Conservation (phyloP, 345 rosid species). For the Adansonia digitata region DNA sequence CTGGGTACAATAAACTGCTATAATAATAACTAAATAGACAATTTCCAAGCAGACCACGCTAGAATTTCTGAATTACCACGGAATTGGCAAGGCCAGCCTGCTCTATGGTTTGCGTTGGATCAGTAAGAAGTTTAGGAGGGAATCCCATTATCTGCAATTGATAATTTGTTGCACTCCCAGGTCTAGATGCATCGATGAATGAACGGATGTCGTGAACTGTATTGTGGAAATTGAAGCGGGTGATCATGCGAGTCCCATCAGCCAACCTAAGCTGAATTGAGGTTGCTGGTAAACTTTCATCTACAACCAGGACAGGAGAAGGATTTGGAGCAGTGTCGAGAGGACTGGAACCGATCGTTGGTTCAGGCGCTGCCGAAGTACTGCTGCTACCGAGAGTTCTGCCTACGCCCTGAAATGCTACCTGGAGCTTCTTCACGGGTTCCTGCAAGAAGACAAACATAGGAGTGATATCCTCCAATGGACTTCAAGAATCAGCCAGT, state of each 20-base stretch:
- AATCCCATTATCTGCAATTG: slow-evolving; percentile 88
- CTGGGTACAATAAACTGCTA: slow-evolving; percentile 5
- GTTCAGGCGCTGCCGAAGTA: background rate
- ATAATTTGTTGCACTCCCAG: slow-evolving; percentile 50
- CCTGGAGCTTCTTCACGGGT: slow-evolving; percentile 49
- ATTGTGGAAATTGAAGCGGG: slow-evolving; percentile 67
- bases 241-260: slow-evolving; percentile 73
- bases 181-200: slow-evolving; percentile 36
- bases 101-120: slow-evolving; percentile 33
- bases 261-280: slow-evolving; percentile 84
- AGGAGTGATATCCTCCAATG: background rate
- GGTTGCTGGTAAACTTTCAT: slow-evolving; percentile 62
- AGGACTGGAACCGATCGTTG: background rate
- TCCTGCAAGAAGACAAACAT: slow-evolving; percentile 42
- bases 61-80: slow-evolving; percentile 80
- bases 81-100: slow-evolving; percentile 80
- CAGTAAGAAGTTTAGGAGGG: slow-evolving; percentile 78
- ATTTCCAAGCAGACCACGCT: slow-evolving; percentile 16
- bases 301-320: slow-evolving; percentile 41
- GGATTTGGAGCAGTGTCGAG: background rate
- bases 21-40: background rate
- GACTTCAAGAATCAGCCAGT: background rate
- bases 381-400: background rate
- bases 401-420: background rate
- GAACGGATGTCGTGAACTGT: slow-evolving; percentile 56